A percentile compares a stretch with the other conserved stretches of the same genome.
Evolutionary conservation across 345 rosid species (phyloP).

Genomic region (Hibiscus syriacus): DNA sequence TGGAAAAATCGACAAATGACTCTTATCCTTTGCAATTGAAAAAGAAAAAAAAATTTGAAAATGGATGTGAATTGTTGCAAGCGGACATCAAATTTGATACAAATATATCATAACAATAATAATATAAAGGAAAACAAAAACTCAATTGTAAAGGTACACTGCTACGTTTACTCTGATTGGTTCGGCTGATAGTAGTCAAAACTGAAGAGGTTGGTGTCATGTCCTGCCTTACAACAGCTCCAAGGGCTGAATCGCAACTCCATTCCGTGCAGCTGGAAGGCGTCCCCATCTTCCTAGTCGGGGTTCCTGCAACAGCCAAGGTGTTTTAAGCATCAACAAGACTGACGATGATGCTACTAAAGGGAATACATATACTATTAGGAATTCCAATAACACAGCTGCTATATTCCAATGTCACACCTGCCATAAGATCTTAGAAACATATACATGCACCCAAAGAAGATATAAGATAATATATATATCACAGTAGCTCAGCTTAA

Average conservation of each 20-base stretch:
- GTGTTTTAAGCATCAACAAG: constrained; percentile 6
- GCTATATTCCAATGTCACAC: not conserved
- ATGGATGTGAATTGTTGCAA: not conserved
- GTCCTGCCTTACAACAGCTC: constrained; percentile 34
- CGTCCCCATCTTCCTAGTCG: constrained; percentile 95
- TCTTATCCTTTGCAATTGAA: not conserved
- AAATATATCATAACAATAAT: not conserved
- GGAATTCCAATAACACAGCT: not conserved
- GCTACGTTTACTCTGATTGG: not conserved
- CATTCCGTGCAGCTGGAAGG: constrained; percentile 49
- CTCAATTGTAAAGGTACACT: not conserved
- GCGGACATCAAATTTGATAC: not conserved
- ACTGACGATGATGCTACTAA: not conserved
- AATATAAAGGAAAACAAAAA: not conserved
- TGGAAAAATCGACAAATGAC: not conserved
- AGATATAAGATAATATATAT: not conserved
- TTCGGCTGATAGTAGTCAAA: constrained; percentile 19
- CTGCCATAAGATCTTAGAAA: not conserved
- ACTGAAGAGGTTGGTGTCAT: constrained; percentile 9
- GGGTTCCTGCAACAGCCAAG: constrained; percentile 51
- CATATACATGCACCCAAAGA: not conserved
- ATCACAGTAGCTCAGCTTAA: not conserved
- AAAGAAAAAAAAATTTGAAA: not conserved
- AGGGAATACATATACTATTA: not conserved
- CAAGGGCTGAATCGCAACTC: constrained; percentile 67